Conservation (phyloP, 192 early-diverging fungal species). For the Helicostylum pulchrum region DNA sequence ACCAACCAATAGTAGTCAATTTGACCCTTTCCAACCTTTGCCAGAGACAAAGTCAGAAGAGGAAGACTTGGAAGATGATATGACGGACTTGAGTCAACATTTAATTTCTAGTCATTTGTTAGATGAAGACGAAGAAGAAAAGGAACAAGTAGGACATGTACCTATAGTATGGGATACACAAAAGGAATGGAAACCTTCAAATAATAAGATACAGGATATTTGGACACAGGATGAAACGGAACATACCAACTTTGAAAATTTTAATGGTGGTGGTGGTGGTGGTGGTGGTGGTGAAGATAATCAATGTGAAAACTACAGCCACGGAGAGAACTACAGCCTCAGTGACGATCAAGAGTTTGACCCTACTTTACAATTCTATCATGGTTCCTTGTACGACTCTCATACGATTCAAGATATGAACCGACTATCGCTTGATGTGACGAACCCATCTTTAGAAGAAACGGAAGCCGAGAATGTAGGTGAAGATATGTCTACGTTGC, state of each 20-base stretch:
- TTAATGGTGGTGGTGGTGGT: too few relatives aligned
- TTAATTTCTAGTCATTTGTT: slow-evolving; percentile 10
- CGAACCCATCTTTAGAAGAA: slow-evolving; percentile 29
- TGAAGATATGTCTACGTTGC: slow-evolving; percentile 45
- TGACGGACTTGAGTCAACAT: not conserved
- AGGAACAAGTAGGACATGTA: not conserved
- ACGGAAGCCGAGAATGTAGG: slow-evolving; percentile 33
- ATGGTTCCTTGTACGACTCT: slow-evolving; percentile 13
- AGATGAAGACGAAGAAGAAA: not conserved
- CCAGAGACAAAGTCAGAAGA: not conserved
- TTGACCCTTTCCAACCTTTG: not conserved
- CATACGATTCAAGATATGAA: slow-evolving; percentile 28
- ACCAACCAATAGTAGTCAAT: not conserved
- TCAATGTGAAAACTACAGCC: too few relatives aligned
- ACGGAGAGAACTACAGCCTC: not conserved
- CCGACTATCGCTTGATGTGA: slow-evolving; percentile 9
- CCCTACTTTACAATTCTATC: slow-evolving; percentile 27
- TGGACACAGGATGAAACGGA: not conserved
- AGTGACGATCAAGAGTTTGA: slow-evolving; percentile 31
- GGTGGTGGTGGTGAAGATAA: too few relatives aligned
- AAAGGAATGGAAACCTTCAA: not conserved
- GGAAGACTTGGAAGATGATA: not conserved
- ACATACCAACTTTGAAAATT: not conserved
- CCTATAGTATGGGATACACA: too few relatives aligned
- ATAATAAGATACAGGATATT: slow-evolving; percentile 4